These are phyloP conservation scores for Leccinum barrowsii DNA, from an alignment of 768 basidiomycete species.

Conservation along the genomic window DNA sequence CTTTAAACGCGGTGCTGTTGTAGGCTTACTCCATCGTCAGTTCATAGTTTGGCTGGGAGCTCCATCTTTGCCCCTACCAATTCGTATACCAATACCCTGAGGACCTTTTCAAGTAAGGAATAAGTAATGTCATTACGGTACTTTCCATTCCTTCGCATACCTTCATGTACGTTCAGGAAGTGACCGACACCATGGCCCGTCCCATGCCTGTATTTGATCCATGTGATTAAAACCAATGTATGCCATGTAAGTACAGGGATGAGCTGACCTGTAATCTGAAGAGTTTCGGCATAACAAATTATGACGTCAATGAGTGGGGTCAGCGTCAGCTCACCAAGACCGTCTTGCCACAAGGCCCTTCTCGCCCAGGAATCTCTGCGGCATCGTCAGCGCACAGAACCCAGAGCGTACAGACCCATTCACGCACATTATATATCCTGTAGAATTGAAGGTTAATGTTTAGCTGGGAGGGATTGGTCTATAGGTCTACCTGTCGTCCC, in stretches of 20 bases:
- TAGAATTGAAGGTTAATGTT: not conserved
- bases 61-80: conserved; percentile 22
- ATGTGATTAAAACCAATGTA: not conserved
- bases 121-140: conserved; percentile 1
- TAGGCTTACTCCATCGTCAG: conserved; percentile 41
- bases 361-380: conserved; percentile 78
- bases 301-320: not conserved
- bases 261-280: conserved; percentile 54
- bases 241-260: not conserved
- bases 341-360: conserved; percentile 79
- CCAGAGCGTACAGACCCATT: not conserved
- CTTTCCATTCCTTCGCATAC: conserved; percentile 16
- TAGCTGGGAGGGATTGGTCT: not conserved
- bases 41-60: not conserved
- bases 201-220: conserved; percentile 57
- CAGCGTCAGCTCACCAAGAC: conserved; percentile 55
- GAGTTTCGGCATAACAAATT: not conserved
- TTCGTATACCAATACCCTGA: conserved; percentile 48
- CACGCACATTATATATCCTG: conserved; percentile 56
- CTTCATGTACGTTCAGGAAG: conserved; percentile 93
- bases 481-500: conserved; percentile 63
- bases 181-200: conserved; percentile 96
- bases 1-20: conserved; percentile 68
- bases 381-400: not conserved
- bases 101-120: conserved; percentile 38